Percentiles rank a stretch among this genome's conserved stretches.
Evolutionary conservation across 2,329 filamentous ascomycete species (phyloP).

Genomic region (Colletotrichum gigasporum): DNA sequence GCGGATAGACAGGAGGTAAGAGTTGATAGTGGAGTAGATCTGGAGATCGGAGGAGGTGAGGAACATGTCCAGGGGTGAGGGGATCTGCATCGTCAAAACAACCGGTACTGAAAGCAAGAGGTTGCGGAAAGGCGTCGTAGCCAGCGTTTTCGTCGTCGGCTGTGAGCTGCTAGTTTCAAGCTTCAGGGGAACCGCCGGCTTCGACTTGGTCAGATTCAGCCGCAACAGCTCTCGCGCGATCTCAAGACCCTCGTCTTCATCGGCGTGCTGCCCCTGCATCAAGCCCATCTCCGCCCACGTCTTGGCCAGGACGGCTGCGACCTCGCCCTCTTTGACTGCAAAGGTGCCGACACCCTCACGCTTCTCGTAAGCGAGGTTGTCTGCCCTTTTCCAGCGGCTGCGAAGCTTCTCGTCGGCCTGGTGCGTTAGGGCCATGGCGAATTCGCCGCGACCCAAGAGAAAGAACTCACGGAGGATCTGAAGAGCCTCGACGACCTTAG

Average conservation of each 20-base stretch:
- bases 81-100: constrained; percentile 75
- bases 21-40: constrained; percentile 84
- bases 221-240: constrained; percentile 81
- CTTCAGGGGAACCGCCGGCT: constrained; percentile 48
- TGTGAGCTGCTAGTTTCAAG: constrained; percentile 43
- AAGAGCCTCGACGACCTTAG: constrained; percentile 80
- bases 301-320: constrained; percentile 77
- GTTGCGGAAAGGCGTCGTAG: constrained; percentile 75
- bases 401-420: constrained; percentile 84
- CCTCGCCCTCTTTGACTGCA: constrained; percentile 86
- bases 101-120: constrained; percentile 83
- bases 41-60: constrained; percentile 79
- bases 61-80: constrained; percentile 87
- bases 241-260: constrained; percentile 86
- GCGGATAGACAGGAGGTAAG: constrained; percentile 86
- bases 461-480: constrained; percentile 87
- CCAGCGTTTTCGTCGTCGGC: constrained; percentile 46
- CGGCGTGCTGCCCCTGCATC: constrained; percentile 73
- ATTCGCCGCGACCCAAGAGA: constrained; percentile 87
- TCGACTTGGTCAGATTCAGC: constrained; percentile 68
- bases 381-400: constrained; percentile 74
- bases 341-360: constrained; percentile 69
- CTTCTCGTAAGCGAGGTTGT: constrained; percentile 66
- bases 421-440: constrained; percentile 84
- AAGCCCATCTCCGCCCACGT: constrained; percentile 85